These are phyloP conservation scores for Theileria parva DNA, from an alignment of 169 alveolate genomes.

Conservation along the genomic window DNA sequence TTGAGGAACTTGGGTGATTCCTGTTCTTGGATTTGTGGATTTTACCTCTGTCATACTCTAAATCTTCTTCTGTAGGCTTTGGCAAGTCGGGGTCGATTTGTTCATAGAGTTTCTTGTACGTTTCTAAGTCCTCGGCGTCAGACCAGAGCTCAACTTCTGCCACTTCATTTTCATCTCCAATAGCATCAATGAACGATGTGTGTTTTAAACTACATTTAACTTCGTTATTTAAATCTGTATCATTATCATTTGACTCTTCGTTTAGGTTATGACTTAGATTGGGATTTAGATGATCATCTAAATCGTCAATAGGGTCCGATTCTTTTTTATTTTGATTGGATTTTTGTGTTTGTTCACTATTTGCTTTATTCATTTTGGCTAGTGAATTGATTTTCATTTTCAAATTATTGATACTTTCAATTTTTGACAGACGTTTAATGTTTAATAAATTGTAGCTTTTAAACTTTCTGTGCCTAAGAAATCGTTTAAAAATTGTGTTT, in stretches of 20 bases:
- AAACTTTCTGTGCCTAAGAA: background rate
- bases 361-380: background rate
- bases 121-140: constrained; percentile 31
- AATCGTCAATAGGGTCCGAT: background rate
- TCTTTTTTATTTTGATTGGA: background rate
- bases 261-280: background rate
- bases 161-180: background rate
- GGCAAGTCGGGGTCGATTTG: constrained; percentile 21
- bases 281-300: background rate
- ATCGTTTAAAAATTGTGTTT: background rate
- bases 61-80: constrained; percentile 42
- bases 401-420: background rate
- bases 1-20: constrained; percentile 9
- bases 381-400: constrained; percentile 7
- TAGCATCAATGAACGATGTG: background rate
- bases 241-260: background rate
- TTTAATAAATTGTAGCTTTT: constrained; percentile 2
- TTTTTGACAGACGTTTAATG: background rate
- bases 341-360: background rate
- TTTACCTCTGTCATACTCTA: constrained; percentile 61
- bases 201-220: constrained; percentile 3
- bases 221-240: background rate
- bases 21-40: constrained; percentile 24
- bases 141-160: constrained; percentile 48
- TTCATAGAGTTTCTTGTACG: constrained; percentile 6